Conservation (phyloP, 75 land plant genomes). For the Sequoiadendron giganteum region DNA sequence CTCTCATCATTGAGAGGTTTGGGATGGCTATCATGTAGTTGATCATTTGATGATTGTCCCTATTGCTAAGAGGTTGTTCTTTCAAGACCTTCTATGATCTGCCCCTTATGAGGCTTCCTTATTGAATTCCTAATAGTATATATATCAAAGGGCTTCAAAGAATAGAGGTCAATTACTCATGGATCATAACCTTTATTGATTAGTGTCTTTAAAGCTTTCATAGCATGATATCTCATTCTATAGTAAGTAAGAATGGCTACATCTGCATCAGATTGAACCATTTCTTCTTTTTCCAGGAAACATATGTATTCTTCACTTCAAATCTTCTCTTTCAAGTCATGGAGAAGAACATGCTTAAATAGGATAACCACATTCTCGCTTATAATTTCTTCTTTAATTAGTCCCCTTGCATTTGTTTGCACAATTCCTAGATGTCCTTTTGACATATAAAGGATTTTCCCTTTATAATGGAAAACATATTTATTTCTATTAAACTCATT, state of each 20-base stretch:
- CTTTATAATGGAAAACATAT: too few species aligned
- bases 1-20: too few species aligned
- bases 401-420: constrained; percentile 40
- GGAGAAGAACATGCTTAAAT: constrained; percentile 33
- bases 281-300: constrained; percentile 33
- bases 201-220: constrained; percentile 34
- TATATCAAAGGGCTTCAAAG: constrained; percentile 21
- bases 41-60: too few species aligned
- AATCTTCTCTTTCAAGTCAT: constrained; percentile 36
- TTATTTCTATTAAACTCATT: too few species aligned
- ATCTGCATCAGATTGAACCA: constrained; percentile 28
- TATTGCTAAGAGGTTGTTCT: too few species aligned
- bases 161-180: constrained; percentile 29
- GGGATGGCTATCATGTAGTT: too few species aligned
- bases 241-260: constrained; percentile 33
- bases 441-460: too few species aligned
- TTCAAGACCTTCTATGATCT: too few species aligned
- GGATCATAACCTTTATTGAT: constrained; percentile 30
- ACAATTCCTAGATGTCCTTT: too few species aligned
- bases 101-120: too few species aligned
- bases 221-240: constrained; percentile 25
- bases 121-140: too few species aligned
- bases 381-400: constrained; percentile 36
- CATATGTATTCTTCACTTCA: constrained; percentile 32
- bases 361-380: constrained; percentile 33